phyloP scores from a whole-genome alignment of 805 yeast genomes.

The Pichia thaimueangensis region DNA sequence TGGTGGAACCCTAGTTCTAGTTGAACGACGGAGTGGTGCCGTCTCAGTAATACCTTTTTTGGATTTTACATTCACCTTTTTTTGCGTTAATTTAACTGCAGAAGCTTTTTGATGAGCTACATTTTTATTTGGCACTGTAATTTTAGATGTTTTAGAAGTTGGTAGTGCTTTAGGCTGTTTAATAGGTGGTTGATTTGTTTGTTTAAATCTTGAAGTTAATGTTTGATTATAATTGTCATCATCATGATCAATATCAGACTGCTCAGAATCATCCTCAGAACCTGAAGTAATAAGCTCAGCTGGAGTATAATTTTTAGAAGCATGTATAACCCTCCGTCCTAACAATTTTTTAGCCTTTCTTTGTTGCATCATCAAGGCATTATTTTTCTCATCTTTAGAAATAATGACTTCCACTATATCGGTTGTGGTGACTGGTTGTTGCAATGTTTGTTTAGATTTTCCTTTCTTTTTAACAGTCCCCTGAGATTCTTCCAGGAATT shows the following conservation, averaged over 20 bases:
- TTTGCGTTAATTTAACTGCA: not conserved
- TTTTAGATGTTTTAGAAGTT: not conserved
- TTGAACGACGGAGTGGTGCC: conserved; percentile 51
- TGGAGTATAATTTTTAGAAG: not conserved
- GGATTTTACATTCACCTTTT: not conserved
- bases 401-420: not conserved
- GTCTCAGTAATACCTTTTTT: not conserved
- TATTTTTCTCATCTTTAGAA: not conserved
- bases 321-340: not conserved
- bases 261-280: not conserved
- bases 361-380: not conserved
- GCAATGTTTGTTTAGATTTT: too few species aligned
- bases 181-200: not conserved
- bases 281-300: not conserved
- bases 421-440: not conserved
- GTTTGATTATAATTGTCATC: not conserved
- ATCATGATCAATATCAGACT: not conserved
- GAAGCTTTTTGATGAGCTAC: not conserved
- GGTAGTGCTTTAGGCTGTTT: not conserved
- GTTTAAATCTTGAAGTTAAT: not conserved
- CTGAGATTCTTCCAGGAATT: too few species aligned
- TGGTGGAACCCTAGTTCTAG: conserved; percentile 61
- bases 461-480: not conserved
- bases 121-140: not conserved
- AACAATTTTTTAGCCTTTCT: not conserved